These are phyloP conservation scores for Chlorophyllum brunneum DNA, from an alignment of 768 basidiomycete species.

Conservation along the genomic window DNA sequence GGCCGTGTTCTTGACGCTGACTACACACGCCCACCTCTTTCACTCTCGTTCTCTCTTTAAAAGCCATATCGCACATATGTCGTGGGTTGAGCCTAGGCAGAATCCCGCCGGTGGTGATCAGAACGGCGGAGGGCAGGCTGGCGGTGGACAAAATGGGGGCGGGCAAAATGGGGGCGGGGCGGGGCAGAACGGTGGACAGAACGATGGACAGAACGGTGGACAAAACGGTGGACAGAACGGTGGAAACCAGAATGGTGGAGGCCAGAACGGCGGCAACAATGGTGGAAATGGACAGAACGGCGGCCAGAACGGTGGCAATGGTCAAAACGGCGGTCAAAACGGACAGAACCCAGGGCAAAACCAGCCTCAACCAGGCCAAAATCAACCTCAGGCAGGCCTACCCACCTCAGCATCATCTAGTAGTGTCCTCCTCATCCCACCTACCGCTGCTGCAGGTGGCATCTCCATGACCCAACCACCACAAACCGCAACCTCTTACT, in stretches of 20 bases:
- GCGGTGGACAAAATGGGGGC: neutral
- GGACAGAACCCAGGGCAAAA: too few species aligned
- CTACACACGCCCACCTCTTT: too few species aligned
- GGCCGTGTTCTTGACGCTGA: too few species aligned
- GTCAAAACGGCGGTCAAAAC: too few species aligned
- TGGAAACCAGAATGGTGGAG: neutral
- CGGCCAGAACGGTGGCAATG: neutral
- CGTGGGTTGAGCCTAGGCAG: too few species aligned
- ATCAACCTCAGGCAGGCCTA: neutral
- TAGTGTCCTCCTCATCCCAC: constrained; percentile 20
- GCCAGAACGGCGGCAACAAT: neutral
- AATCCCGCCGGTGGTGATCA: too few species aligned
- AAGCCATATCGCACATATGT: too few species aligned
- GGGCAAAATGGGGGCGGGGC: neutral
- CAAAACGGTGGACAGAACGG: neutral
- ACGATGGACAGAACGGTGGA: neutral
- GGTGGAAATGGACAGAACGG: neutral
- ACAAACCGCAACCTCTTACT: constrained; percentile 77
- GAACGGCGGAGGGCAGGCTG: neutral
- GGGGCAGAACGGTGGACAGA: neutral
- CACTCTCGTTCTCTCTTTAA: too few species aligned
- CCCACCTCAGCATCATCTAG: constrained; percentile 11
- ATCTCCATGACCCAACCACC: constrained; percentile 79
- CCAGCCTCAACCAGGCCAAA: too few species aligned
- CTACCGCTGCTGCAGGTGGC: constrained; percentile 48